Conservation (phyloP, 2,329 filamentous ascomycete species). For the Microcyclospora tardicrescens region DNA sequence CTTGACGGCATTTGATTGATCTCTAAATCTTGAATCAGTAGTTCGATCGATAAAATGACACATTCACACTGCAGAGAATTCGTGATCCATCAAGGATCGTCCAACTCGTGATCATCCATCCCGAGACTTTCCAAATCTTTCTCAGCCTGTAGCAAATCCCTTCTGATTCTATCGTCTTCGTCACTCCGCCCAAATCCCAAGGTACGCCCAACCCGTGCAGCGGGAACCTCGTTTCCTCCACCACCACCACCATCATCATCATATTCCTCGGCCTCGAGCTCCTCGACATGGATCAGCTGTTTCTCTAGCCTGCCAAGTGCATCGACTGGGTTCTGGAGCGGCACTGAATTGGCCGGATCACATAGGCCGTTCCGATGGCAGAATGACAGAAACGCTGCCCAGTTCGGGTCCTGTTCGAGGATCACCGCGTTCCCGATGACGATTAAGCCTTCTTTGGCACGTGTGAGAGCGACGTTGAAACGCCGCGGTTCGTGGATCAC, state of each 20-base stretch:
- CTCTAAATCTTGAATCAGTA: too few species aligned
- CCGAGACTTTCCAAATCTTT: too few species aligned
- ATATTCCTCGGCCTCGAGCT: not conserved
- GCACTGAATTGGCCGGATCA: not conserved
- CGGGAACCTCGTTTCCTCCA: too few species aligned
- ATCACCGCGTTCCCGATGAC: constrained; percentile 15
- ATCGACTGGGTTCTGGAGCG: not conserved
- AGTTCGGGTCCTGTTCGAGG: constrained; percentile 12
- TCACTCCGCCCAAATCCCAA: too few species aligned
- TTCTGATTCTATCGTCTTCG: too few species aligned
- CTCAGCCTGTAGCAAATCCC: too few species aligned
- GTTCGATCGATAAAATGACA: too few species aligned
- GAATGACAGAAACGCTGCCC: constrained; percentile 14
- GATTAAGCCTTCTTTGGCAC: constrained; percentile 14
- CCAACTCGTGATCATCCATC: too few species aligned
- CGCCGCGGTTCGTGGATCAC: constrained; percentile 14
- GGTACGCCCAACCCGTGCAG: too few species aligned
- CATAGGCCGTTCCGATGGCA: constrained; percentile 10
- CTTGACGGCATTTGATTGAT: too few species aligned
- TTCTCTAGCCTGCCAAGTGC: constrained; percentile 1
- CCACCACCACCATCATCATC: not conserved
- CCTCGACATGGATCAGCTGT: not conserved
- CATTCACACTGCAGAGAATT: too few species aligned
- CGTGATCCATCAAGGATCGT: too few species aligned
- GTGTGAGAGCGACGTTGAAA: constrained; percentile 17